Conservation (phyloP, 768 basidiomycete species). For the Neoboletus subvelutipes region DNA sequence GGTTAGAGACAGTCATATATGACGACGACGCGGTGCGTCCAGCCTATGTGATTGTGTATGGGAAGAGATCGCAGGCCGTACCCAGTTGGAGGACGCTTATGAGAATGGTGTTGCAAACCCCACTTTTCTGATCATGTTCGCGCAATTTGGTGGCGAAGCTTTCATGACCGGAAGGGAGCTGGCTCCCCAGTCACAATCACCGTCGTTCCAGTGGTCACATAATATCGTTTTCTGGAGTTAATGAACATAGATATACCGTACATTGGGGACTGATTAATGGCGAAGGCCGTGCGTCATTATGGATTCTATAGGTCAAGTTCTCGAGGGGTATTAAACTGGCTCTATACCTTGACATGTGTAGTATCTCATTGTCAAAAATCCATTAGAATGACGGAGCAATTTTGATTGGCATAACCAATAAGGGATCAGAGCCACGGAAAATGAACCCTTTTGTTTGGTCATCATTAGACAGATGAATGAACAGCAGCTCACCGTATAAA, state of each 20-base stretch:
- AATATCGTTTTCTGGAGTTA: background rate
- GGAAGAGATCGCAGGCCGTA: slow-evolving; percentile 1
- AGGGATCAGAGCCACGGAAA: no score
- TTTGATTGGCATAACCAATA: no score
- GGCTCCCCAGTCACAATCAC: background rate
- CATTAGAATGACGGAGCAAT: no score
- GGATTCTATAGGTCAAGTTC: background rate
- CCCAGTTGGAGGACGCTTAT: slow-evolving; percentile 1
- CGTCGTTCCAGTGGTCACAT: background rate
- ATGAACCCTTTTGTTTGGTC: no score
- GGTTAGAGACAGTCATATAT: slow-evolving; percentile 15
- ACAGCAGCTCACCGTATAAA: no score
- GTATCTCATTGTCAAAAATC: no score
- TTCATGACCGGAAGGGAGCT: background rate
- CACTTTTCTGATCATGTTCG: background rate
- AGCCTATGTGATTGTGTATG: slow-evolving; percentile 12
- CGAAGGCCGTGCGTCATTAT: background rate
- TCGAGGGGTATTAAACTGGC: no score
- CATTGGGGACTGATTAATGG: background rate
- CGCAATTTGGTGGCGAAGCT: background rate
- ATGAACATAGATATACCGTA: background rate
- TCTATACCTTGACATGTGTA: no score
- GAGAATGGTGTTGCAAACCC: slow-evolving; percentile 1
- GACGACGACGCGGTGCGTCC: slow-evolving; percentile 16
- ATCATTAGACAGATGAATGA: no score